Percentiles rank a stretch among this genome's conserved stretches.
phyloP scores from a whole-genome alignment of 345 rosid genomes.

The Linum tenue region DNA sequence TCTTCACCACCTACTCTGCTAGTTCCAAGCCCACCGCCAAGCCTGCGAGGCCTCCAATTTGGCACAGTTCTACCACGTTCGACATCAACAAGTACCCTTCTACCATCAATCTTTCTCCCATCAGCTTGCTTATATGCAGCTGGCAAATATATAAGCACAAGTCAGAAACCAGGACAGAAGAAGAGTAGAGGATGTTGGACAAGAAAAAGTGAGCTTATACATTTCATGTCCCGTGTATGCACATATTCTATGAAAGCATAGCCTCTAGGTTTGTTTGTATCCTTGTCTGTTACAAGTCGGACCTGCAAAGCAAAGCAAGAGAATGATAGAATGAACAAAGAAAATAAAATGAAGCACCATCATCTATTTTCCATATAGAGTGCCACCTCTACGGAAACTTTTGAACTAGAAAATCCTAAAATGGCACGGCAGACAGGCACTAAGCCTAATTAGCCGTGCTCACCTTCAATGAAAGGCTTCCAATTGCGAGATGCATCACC shows the following conservation, averaged over 20 bases:
- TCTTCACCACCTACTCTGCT: conserved; percentile 85
- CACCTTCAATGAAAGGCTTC: conserved; percentile 89
- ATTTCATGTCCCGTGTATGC: conserved; percentile 98
- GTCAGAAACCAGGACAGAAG: conserved; percentile 5
- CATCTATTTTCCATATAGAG: conserved; percentile 18
- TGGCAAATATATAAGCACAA: conserved; percentile 19
- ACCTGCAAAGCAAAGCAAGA: conserved; percentile 50
- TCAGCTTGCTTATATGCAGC: conserved; percentile 99
- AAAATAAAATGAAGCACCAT: conserved; percentile 8
- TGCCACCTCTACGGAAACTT: conserved; percentile 22
- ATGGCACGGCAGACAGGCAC: conserved; percentile 83
- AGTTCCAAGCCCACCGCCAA: conserved; percentile 99
- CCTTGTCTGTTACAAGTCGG: conserved; percentile 60
- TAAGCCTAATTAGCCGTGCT: conserved; percentile 82
- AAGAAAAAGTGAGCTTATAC: conserved; percentile 22
- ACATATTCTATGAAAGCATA: conserved; percentile 89
- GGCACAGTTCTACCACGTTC: conserved; percentile 99
- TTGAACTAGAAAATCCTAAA: conserved; percentile 40
- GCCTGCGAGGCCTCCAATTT: conserved; percentile 99
- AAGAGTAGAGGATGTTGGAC: neutral
- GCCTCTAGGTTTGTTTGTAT: conserved; percentile 80
- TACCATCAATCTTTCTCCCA: conserved; percentile 94
- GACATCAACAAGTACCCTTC: conserved; percentile 98
- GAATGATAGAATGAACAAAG: conserved; percentile 23
- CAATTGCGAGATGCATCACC: conserved; percentile 80